Percentiles rank a stretch among this genome's conserved stretches.
Conservation (phyloP, 192 early-diverging fungal species). For the Podila verticillata region DNA sequence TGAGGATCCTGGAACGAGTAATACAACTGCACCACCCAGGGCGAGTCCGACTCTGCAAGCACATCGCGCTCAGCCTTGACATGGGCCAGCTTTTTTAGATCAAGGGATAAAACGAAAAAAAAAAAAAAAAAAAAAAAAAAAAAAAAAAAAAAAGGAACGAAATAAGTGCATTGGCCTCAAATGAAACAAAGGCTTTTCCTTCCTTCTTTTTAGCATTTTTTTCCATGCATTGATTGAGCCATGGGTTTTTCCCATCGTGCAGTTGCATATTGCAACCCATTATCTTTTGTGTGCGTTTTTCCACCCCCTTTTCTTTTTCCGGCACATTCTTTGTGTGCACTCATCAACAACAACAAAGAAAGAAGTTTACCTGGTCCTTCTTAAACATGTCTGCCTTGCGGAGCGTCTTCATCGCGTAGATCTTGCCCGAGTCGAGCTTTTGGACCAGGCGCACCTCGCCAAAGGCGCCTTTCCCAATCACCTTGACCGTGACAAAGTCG, state of each 20-base stretch:
- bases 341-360: no score
- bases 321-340: no score
- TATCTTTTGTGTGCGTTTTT: background rate
- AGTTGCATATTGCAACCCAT: background rate
- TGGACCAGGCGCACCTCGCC: conserved; percentile 98
- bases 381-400: conserved; percentile 98
- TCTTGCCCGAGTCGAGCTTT: conserved; percentile 95
- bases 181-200: no score
- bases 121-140: background rate
- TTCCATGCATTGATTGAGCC: no score
- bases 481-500: conserved; percentile 96
- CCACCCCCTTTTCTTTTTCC: no score
- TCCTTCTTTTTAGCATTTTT: no score
- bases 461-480: conserved; percentile 99
- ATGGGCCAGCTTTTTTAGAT: conserved; percentile 83
- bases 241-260: background rate
- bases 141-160: no score
- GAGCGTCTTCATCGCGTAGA: conserved; percentile 98
- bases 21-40: conserved; percentile 98
- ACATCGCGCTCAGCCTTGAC: conserved; percentile 99
- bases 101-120: background rate
- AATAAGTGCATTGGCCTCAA: no score
- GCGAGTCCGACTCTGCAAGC: conserved; percentile 93
- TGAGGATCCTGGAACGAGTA: conserved; percentile 97
- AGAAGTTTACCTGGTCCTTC: conserved; percentile 84